phyloP scores from a whole-genome alignment of 2,329 filamentous ascomycete species.

The Phyllosticta paracitricarpa region DNA sequence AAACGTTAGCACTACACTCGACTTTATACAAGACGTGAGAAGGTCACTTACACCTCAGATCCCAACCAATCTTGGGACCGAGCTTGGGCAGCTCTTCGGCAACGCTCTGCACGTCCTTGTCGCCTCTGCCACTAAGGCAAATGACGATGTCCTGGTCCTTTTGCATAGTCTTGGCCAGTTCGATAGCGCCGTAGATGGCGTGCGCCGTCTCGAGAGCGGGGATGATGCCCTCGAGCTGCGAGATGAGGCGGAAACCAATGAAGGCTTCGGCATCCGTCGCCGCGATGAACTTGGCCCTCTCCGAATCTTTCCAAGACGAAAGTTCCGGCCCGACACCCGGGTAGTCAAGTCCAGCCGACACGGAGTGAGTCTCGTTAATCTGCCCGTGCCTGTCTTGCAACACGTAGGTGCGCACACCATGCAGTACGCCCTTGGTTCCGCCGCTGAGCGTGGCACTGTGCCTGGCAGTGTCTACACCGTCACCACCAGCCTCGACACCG shows the following conservation, averaged over 20 bases:
- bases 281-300: constrained; percentile 77
- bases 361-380: constrained; percentile 88
- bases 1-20: neutral
- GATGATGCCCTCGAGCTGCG: constrained; percentile 90
- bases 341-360: constrained; percentile 94
- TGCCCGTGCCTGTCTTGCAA: constrained; percentile 89
- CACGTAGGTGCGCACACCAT: constrained; percentile 92
- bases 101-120: constrained; percentile 98
- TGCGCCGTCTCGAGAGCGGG: constrained; percentile 90
- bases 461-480: constrained; percentile 73
- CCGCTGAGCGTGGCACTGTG: constrained; percentile 83
- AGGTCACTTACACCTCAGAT: constrained; percentile 43
- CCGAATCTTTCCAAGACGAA: constrained; percentile 81
- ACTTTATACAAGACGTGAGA: neutral
- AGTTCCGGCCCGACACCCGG: constrained; percentile 93
- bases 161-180: constrained; percentile 86
- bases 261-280: constrained; percentile 90
- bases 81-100: constrained; percentile 85
- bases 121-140: constrained; percentile 83
- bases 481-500: constrained; percentile 90
- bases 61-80: constrained; percentile 76
- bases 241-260: constrained; percentile 72
- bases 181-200: constrained; percentile 78
- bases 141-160: constrained; percentile 87
- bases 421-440: constrained; percentile 83